Conservation (phyloP, 2,329 filamentous ascomycete genomes). For the Penicillium sp. region DNA sequence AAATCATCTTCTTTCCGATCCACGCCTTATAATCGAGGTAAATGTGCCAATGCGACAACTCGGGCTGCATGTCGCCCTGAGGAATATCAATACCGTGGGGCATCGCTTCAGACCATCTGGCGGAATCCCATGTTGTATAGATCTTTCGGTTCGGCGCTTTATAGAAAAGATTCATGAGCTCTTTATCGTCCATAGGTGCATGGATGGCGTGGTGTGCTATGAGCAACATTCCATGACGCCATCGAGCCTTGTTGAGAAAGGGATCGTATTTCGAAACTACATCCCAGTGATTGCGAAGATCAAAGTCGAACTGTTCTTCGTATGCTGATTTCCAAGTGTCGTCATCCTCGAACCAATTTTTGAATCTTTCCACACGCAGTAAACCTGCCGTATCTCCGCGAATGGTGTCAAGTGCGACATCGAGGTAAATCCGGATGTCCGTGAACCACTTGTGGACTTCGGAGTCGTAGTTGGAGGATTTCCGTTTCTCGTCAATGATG, state of each 20-base stretch:
- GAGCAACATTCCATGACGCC: neutral
- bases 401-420: neutral
- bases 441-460: neutral
- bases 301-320: neutral
- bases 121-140: neutral
- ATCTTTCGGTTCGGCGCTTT: neutral
- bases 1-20: too few relatives aligned
- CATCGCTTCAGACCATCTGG: neutral
- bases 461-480: neutral
- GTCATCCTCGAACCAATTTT: neutral
- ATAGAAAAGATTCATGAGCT: neutral
- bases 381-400: neutral
- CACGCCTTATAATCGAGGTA: neutral
- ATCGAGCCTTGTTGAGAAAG: neutral
- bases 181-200: neutral
- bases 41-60: neutral
- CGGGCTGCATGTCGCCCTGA: neutral
- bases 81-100: neutral
- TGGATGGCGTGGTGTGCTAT: neutral
- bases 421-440: conserved; percentile 2
- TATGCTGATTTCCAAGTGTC: neutral
- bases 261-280: neutral
- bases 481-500: neutral
- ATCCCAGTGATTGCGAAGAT: neutral
- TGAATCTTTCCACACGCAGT: conserved; percentile 1